Conservation (phyloP, 106 monocot species). For the Acanthochlamys bracteata region DNA sequence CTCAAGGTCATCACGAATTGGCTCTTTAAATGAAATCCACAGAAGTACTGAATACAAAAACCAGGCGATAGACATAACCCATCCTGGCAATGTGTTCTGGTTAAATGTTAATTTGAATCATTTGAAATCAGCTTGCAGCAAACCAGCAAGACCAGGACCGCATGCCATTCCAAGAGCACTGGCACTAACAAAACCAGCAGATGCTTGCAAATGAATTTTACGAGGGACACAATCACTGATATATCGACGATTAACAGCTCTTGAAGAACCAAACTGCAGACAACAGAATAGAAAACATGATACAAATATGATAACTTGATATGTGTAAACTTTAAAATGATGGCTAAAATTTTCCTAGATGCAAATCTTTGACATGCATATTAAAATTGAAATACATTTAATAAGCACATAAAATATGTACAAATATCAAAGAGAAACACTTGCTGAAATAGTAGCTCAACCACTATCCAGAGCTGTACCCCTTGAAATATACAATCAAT, state of each 20-base stretch:
- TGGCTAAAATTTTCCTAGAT: too few species aligned
- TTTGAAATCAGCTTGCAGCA: constrained; percentile 88
- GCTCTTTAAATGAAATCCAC: constrained; percentile 80
- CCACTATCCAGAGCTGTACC: too few species aligned
- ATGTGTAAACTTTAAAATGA: too few species aligned
- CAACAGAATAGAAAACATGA: background rate
- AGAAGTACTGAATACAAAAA: constrained; percentile 67
- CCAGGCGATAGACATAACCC: constrained; percentile 95
- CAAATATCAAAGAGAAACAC: too few species aligned
- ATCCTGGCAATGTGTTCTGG: constrained; percentile 85
- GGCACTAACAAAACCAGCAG: constrained; percentile 96
- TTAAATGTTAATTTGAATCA: constrained; percentile 64
- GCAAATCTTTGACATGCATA: too few species aligned
- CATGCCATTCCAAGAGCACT: constrained; percentile 99
- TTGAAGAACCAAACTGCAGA: constrained; percentile 79
- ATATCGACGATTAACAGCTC: constrained; percentile 93
- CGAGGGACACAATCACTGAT: constrained; percentile 96
- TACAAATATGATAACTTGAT: too few species aligned
- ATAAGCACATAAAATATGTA: too few species aligned
- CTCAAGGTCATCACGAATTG: constrained; percentile 34
- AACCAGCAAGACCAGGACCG: constrained; percentile 94
- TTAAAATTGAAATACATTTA: too few species aligned
- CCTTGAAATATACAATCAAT: too few species aligned
- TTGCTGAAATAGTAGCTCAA: too few species aligned
- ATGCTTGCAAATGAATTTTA: constrained; percentile 87